Base-by-base conservation (phyloP, 768 basidiomycete species). In the Krasilnikovozyma curviuscula region DNA sequence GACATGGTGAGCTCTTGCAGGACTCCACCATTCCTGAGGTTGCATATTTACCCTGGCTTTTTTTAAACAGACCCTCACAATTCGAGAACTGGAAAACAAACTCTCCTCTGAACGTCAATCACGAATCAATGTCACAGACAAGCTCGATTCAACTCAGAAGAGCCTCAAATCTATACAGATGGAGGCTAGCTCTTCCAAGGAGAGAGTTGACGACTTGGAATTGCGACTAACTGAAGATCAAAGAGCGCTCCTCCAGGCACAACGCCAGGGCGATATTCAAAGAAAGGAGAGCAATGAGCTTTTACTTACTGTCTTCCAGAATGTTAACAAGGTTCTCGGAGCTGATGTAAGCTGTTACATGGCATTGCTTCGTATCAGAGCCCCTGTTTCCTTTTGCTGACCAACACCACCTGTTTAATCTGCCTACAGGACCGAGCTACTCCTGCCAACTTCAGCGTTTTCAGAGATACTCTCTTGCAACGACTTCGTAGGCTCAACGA, bases 401-500 rank as follows among this genome's bases (percentile, higher is more conserved):
- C n/a, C n/a, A n/a, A n/a, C n/a, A n/a, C n/a, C n/a, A n/a, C n/a
- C n/a, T n/a, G n/a, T n/a, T n/a, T n/a, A 27, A 3, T 7, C 13
- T 16, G 5, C 21, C 12, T 19, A 10, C 31, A 65, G 63, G 65
- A 66, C 28, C 55, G 58, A 24, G 54, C 54, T 2, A 61, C 59
- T 5, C 63, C 63, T 10, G 84, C 85, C 19, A 91, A 91, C 65
- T 93, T 95, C 58, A 69, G 73, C 54, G 79, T 86, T 46, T 93
- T 98, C 71, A 83, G 91, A 56, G 88, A 93, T 64, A 88, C 86
- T 56, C 74, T 98, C 21, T 80, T 93, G 59, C 75, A 77, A 1
- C 75, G 89, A 12, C 70, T 98, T 25, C 85, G 86, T 59, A 70
- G 77, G 0, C 73, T 97, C 49, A 80, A 76, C 46, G 77, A 83